Base-by-base conservation (phyloP, 345 rosid species). In the Lepidium africanum region DNA sequence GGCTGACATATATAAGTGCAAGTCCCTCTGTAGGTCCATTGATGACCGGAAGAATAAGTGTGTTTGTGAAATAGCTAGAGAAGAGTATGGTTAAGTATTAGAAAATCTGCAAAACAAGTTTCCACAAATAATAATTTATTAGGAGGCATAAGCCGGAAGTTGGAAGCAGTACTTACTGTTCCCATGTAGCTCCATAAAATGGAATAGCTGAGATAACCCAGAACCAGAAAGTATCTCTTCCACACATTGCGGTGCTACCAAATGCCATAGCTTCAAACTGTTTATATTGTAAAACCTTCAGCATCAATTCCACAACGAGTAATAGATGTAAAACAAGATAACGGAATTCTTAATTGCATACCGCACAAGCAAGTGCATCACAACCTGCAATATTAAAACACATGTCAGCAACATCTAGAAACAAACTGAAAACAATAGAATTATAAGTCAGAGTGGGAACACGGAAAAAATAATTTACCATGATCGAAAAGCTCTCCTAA, bases 361-460 rank as follows among this genome's bases (percentile, higher is more conserved):
- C 99, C 80, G 96, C 99, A 80, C 99, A 94, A 46, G 96, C 99
- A 71, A 91, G 99, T 0, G 99, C 99, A 63, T 94, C 99, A 71
- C 99, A 94, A 59, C 99, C 99, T 94, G 85, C 81, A 80, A 79
- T 23, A 74, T 21, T 30, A 23, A 11, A 68, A 65, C 59, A 10
- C 40, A 42, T 54, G 60, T 78, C 52, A 70, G 73, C 35, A 76
- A 63, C 47, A 23, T 51, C 16, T 30, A 57, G 35, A 70, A 63
- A 61, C 43, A 36, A 47, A 60, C 54, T 17, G 21, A 53, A 63
- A 52, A 70, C 19, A 64, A 8, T 30, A 30, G 7, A 30, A 30
- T 30, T 30, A 30, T 59, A 36, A 23, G 65, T 70, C 16, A 58
- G 30, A 39, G 39, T 27, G 5, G 13, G 6, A 40, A 74, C 21